Evolutionary conservation across 176 grass and related monocot species (phyloP).

Genomic region (Cenchrus fungigraminus): DNA sequence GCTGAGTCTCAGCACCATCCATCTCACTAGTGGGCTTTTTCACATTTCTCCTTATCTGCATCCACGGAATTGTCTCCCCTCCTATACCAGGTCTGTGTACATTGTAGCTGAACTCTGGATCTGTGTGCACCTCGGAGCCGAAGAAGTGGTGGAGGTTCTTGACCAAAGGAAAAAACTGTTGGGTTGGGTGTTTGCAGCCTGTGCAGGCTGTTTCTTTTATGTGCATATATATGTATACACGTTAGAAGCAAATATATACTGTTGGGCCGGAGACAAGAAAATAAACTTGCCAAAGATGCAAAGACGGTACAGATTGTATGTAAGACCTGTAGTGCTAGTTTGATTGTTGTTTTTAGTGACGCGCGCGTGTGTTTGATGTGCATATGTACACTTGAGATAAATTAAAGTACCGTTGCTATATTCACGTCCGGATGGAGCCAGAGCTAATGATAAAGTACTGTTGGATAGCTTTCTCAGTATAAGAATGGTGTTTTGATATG

Average conservation of each 20-base stretch:
- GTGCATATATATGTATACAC: slow-evolving; percentile 35
- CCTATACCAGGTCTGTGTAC: slow-evolving; percentile 1
- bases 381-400: background rate
- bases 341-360: background rate
- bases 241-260: slow-evolving; percentile 2
- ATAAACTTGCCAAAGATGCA: background rate
- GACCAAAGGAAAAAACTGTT: background rate
- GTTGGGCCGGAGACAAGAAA: background rate
- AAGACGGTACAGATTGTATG: slow-evolving; percentile 19
- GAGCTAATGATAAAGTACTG: too few species aligned
- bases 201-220: slow-evolving; percentile 9
- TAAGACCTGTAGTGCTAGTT: background rate
- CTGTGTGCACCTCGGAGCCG: slow-evolving; percentile 9
- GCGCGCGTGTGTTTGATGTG: background rate
- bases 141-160: background rate
- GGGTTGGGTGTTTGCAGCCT: slow-evolving; percentile 3
- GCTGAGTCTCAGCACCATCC: slow-evolving; percentile 32
- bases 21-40: background rate
- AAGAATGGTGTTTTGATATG: too few species aligned
- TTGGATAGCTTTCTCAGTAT: too few species aligned
- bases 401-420: too few species aligned
- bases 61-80: background rate
- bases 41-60: background rate
- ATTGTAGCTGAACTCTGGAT: slow-evolving; percentile 24
- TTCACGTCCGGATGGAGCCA: too few species aligned